phyloP scores from a whole-genome alignment of 257 asterid genomes.

The Osmanthus fragrans region DNA sequence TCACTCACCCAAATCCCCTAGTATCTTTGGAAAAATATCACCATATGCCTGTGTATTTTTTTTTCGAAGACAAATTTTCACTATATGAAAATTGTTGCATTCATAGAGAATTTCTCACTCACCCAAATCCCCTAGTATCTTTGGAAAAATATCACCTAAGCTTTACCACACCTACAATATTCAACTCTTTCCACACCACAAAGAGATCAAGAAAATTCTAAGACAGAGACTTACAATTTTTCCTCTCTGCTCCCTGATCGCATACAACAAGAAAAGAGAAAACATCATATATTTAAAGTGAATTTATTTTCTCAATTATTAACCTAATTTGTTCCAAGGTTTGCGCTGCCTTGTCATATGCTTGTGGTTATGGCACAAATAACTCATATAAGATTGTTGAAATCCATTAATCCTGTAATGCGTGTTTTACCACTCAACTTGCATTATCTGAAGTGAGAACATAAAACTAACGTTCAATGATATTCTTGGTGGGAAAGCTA shows the following conservation, averaged over 20 bases:
- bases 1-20: neutral
- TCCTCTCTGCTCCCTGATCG: too few relatives aligned
- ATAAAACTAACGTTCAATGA: neutral
- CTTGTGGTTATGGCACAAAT: neutral
- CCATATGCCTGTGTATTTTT: neutral
- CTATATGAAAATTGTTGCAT: neutral
- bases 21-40: neutral
- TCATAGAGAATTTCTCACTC: neutral
- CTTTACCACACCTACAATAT: neutral
- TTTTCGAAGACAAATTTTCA: neutral
- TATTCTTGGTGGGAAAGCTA: neutral
- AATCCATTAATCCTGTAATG: constrained; percentile 2
- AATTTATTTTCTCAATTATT: too few relatives aligned
- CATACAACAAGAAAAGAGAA: too few relatives aligned
- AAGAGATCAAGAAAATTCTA: neutral
- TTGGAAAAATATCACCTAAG: neutral
- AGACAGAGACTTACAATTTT: too few relatives aligned
- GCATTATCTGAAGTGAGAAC: neutral
- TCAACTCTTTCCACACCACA: neutral
- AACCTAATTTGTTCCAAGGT: too few relatives aligned
- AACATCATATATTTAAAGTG: too few relatives aligned
- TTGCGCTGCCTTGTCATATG: too few relatives aligned
- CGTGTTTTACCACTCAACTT: neutral
- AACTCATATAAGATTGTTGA: neutral
- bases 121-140: neutral